phyloP scores from a whole-genome alignment of 2,329 filamentous ascomycete genomes.

The Basipetospora sp. region DNA sequence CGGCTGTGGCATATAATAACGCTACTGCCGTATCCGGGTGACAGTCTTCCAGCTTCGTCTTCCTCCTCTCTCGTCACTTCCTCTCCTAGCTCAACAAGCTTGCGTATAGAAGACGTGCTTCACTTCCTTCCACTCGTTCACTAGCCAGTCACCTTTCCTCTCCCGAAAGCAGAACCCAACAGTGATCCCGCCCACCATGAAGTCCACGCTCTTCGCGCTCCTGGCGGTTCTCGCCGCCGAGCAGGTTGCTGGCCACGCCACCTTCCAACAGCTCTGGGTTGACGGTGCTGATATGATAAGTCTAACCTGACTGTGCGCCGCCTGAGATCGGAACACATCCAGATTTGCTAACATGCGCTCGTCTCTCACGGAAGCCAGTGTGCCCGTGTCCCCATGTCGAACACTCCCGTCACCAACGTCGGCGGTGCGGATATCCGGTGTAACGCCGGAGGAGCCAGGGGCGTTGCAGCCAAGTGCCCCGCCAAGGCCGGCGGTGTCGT shows the following conservation, averaged over 20 bases:
- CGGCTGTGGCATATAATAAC: no score
- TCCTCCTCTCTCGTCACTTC: not conserved
- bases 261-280: slow-evolving; percentile 35
- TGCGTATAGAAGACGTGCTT: no score
- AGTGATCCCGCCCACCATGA: no score
- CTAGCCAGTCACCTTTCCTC: no score
- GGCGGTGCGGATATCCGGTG: slow-evolving; percentile 28
- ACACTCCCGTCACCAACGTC: slow-evolving; percentile 35
- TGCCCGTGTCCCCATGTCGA: slow-evolving; percentile 33
- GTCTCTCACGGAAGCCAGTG: slow-evolving; percentile 24
- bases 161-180: no score
- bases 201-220: slow-evolving; percentile 1
- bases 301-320: slow-evolving; percentile 9
- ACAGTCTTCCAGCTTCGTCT: no score
- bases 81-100: not conserved
- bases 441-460: slow-evolving; percentile 24
- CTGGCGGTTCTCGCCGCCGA: slow-evolving; percentile 6
- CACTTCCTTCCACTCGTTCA: no score
- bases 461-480: slow-evolving; percentile 27
- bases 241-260: slow-evolving; percentile 30
- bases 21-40: no score
- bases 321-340: not conserved
- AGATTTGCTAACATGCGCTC: not conserved
- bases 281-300: slow-evolving; percentile 25
- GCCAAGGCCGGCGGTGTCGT: slow-evolving; percentile 33